Base-by-base conservation (phyloP, 2,329 filamentous ascomycete species). In the Colletotrichum nymphaeae region DNA sequence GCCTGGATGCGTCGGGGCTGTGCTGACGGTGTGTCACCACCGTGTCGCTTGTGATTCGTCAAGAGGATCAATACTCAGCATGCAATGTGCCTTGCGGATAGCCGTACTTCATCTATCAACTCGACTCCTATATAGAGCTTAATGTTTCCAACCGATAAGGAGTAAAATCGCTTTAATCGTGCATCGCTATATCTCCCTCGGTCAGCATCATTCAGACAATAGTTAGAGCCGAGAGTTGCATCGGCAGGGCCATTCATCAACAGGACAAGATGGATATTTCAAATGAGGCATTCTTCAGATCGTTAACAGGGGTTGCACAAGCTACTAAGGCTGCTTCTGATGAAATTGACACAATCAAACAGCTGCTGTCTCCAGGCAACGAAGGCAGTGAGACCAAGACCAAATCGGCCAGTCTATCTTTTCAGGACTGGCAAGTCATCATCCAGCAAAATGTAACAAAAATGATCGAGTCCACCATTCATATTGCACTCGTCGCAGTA, bases 1-100 rank as follows among this genome's bases (percentile, higher is more conserved):
- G 69, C 69, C 69, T 71, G 42, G 49, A 26, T 35, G 11, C 37
- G 26, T 22, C 7, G 63, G 60, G 69, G 69, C 69, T 62, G 63
- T 71, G 68, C 37, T 56, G 24, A 8, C 30, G 4, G 22, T 69
- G 30, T 55, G 3, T 28, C 16, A 37, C 14, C 5, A 16, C 8
- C 1, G 22, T 11, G 22, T 12, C 5, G 16, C 9, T 7, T 7
- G 28, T 59, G 35, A 59, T 30, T 57, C 49, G 35, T 12, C 12
- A 22, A 4, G 14, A 3, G 1, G 2, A 24, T 24, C 4, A 22
- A 5, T 2, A 57, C 24, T 16, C 49, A 72, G 69, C 64, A 49
- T 12, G 7, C 2, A 16, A 46, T 30, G 56, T 11, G 62, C 49
- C 62, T 64, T 12, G 42, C 49, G 42, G 3, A 24, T 9, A 11